These are phyloP conservation scores for Penicillium psychrofluorescens DNA, from an alignment of 495 filamentous ascomycete genomes.

Conservation along the genomic window DNA sequence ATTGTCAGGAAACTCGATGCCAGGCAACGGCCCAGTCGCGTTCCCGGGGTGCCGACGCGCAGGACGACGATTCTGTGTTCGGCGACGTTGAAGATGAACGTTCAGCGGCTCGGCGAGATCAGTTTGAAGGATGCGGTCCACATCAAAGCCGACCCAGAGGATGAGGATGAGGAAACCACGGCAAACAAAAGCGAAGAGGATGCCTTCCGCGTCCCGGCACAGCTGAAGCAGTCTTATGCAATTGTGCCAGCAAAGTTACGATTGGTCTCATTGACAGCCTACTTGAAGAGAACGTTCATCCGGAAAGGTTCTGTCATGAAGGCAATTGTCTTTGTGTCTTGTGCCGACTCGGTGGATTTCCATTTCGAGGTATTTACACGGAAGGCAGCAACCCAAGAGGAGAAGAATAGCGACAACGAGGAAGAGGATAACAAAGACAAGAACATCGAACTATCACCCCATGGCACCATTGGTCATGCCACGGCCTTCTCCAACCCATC, in stretches of 20 bases:
- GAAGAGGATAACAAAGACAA: constrained; percentile 13
- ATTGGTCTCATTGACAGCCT: constrained; percentile 74
- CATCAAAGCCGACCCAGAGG: constrained; percentile 59
- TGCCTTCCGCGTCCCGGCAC: constrained; percentile 76
- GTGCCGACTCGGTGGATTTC: constrained; percentile 94
- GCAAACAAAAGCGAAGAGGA: constrained; percentile 39
- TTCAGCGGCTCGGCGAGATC: constrained; percentile 85
- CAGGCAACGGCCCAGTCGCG: constrained; percentile 35
- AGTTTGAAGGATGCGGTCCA: constrained; percentile 89
- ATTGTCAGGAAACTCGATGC: constrained; percentile 71
- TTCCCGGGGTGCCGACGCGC: constrained; percentile 58
- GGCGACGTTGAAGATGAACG: constrained; percentile 94
- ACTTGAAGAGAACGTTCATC: constrained; percentile 78
- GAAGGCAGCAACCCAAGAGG: constrained; percentile 23
- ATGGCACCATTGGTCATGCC: constrained; percentile 45
- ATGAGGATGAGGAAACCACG: constrained; percentile 28
- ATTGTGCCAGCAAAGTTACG: constrained; percentile 84
- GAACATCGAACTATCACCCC: constrained; percentile 20
- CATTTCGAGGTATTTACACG: constrained; percentile 82
- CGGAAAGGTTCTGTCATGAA: constrained; percentile 87
- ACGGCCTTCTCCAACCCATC: constrained; percentile 41
- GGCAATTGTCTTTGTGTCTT: constrained; percentile 91
- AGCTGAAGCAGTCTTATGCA: constrained; percentile 85
- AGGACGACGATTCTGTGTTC: constrained; percentile 90
- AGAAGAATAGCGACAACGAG: constrained; percentile 18